phyloP scores from a whole-genome alignment of 345 rosid genomes.

The Salix caprea region DNA sequence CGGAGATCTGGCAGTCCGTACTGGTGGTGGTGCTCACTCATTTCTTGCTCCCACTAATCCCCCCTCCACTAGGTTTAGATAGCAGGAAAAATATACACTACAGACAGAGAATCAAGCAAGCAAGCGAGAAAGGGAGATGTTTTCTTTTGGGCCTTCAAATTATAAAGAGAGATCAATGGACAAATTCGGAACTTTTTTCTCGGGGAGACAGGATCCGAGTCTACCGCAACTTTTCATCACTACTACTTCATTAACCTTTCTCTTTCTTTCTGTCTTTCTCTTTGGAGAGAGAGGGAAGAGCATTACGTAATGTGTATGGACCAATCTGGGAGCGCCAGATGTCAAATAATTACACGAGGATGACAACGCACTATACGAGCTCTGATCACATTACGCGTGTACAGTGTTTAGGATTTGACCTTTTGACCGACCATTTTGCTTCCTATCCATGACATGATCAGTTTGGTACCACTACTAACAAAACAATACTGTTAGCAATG shows the following conservation, averaged over 20 bases:
- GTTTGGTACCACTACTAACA: neutral
- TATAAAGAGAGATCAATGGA: neutral
- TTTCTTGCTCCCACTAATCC: neutral
- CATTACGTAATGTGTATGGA: neutral
- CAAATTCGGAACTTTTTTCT: slow-evolving; percentile 15
- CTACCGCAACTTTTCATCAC: slow-evolving; percentile 49
- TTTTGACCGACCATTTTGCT: neutral
- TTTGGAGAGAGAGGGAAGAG: neutral
- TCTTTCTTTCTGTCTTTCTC: slow-evolving; percentile 6
- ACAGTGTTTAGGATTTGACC: slow-evolving; percentile 7
- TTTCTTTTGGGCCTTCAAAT: neutral
- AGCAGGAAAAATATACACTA: neutral
- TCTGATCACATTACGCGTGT: slow-evolving; percentile 25
- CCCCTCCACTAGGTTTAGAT: neutral
- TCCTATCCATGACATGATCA: neutral
- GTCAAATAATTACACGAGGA: slow-evolving; percentile 28
- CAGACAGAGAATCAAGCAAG: neutral
- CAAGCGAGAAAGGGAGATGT: neutral
- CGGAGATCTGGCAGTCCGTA: slow-evolving; percentile 58
- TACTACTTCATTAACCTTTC: neutral
- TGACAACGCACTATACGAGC: neutral
- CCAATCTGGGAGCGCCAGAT: slow-evolving; percentile 18
- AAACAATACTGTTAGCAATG: no score
- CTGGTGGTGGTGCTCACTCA: slow-evolving; percentile 29
- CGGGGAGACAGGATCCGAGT: slow-evolving; percentile 71